Base-by-base conservation (phyloP, 2,329 filamentous ascomycete species). In the Penicillium sumatraense region DNA sequence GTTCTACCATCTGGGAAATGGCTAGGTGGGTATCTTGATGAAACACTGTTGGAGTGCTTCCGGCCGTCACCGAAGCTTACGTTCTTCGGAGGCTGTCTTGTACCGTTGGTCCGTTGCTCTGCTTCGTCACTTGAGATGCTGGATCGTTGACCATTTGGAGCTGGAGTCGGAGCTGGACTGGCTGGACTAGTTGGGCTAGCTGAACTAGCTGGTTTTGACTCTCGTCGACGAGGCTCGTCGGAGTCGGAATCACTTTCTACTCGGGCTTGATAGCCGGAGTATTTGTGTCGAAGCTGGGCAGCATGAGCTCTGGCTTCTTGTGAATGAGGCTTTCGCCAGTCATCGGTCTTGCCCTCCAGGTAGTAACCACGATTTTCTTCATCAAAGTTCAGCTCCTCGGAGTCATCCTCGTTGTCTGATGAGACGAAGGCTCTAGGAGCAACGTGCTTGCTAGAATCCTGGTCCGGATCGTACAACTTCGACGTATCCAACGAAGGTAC, bases 271-370 rank as follows among this genome's bases (percentile, higher is more conserved):
- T 70, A 72, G 14, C 54, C 58, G 6, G 68, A 69, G 51, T 73
- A 75, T 46, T 64, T 49, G 21, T 67, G 68, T n/a, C 70, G 67
- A 48, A 67, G 48, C 21, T 64, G 58, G 20, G 67, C 58, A 21
- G 69, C 69, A 29, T 68, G 67, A n/a, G 65, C 59, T 31, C 69
- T 65, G n/a, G 72, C 73, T 54, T 70, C 64, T 33, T 72, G 71
- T 6, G 72, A 75, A 46, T 75, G 71, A 20, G 71, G 73, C 31
- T 69, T 64, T 51, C 71, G 63, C 71, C 72, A 73, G 52, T 75
- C 67, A 2, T 61, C 67, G 1, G 73, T 74, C 14, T 57, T 64
- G 0, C 73, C 72, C 56, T 74, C 72, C 9, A 74, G 56, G 50
- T 71, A 72, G 53, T 73, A 69, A 4, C 72, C 71, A 21, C 61